Percentiles rank a stretch among this genome's conserved stretches.
These are phyloP conservation scores for Keqinozyma sinolaborantium DNA, from an alignment of 1,139 yeast genomes.

Conservation along the genomic window DNA sequence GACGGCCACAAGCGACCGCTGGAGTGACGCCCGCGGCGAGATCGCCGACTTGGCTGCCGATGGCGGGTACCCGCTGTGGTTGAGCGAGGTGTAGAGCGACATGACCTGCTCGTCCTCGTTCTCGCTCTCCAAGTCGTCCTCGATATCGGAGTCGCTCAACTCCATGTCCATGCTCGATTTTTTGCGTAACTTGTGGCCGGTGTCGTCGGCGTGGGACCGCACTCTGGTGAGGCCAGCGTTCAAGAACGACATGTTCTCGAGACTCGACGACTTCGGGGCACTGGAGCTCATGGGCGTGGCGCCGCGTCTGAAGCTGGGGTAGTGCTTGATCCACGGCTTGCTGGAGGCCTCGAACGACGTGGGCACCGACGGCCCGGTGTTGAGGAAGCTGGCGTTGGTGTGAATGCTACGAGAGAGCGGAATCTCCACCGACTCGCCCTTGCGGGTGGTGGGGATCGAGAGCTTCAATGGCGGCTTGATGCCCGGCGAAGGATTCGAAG, in stretches of 20 bases:
- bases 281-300: constrained; percentile 5
- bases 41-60: constrained; percentile 15
- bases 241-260: constrained; percentile 9
- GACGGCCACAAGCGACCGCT: constrained; percentile 14
- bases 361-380: constrained; percentile 1
- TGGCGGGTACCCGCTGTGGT: constrained; percentile 20
- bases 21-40: constrained; percentile 22
- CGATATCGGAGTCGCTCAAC: constrained; percentile 6
- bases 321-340: constrained; percentile 23
- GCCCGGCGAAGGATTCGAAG: constrained; percentile 1
- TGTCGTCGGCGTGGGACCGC: constrained; percentile 9
- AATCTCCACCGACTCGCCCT: constrained; percentile 77
- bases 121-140: constrained; percentile 31
- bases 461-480: constrained; percentile 51
- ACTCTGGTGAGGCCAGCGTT: constrained; percentile 9
- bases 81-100: constrained; percentile 45
- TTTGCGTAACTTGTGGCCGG: constrained; percentile 1
- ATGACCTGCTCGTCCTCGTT: constrained; percentile 52
- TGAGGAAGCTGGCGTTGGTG: constrained; percentile 4
- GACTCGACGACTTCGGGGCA: constrained; percentile 14
- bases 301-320: constrained; percentile 16
- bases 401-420: constrained; percentile 25
- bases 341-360: constrained; percentile 5
- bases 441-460: constrained; percentile 80
- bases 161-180: constrained; percentile 6